Base-by-base conservation (phyloP, 495 filamentous ascomycete species). In the Beverwykella pulmonaria region DNA sequence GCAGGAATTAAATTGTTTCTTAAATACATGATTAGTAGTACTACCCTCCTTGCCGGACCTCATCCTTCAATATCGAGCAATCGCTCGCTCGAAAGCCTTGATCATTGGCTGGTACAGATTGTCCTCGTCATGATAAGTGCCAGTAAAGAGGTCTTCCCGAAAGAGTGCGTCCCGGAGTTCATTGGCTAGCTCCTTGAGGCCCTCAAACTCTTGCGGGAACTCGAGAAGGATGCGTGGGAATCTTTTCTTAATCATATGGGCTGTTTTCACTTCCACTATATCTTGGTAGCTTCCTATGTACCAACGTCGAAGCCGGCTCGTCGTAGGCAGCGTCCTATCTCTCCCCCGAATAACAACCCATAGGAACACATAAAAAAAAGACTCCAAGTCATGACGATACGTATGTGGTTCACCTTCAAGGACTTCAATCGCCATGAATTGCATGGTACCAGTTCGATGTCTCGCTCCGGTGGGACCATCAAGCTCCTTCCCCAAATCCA, bases 371-470 rank as follows among this genome's bases (percentile, higher is more conserved):
- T 39, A 61, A 29, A 61, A 61, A 52, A 61, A 61, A 4, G 58
- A 53, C 39, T 61, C 58, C 22, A 61, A 20, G 39, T 61, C 58
- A 34, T 61, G 58, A 20, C 22, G 22, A 36, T 49, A 61, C 5
- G 22, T 61, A 36, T 61, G 58, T 8, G n/a, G n/a, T 15, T 61
- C 22, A 23, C 58, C 58, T 26, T 61, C n/a, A 36, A 61, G 58
- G 22, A 39, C 58, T 39, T 39, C 58, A 54, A 81, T 81, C 10
- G 76, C 75, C 73, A 82, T 80, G 53, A 79, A 79, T 19, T 75
- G 75, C 69, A 71, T 80, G 25, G 74, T 80, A 30, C 78, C 78
- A 6, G 74, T 79, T 59, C 72, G 79, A 22, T 69, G 70, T 39
- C 69, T 73, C 23, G 75, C 76, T 58, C 78, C 79, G 1, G 39